Conservation (phyloP, 2,329 filamentous ascomycete genomes). For the Hypoxylon sp. region DNA sequence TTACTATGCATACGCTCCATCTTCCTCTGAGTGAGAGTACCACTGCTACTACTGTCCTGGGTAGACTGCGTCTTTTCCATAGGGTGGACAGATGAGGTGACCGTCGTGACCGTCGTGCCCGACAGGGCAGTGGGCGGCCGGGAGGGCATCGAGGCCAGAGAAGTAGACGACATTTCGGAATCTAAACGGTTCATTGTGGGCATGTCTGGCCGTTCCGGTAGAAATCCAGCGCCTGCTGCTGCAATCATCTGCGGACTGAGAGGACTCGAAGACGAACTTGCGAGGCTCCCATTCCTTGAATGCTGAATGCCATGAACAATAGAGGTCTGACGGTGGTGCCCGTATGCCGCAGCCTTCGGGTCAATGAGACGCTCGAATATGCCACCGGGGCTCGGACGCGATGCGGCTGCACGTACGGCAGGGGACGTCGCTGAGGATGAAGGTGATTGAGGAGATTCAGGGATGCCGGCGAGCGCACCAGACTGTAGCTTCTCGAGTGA, state of each 20-base stretch:
- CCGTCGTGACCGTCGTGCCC: slow-evolving; percentile 58
- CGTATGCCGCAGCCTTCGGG: slow-evolving; percentile 73
- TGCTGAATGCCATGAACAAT: slow-evolving; percentile 98
- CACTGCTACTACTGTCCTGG: slow-evolving; percentile 61
- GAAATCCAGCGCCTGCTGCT: slow-evolving; percentile 70
- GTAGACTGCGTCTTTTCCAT: slow-evolving; percentile 64
- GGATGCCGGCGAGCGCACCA: slow-evolving; percentile 52
- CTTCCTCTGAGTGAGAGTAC: slow-evolving; percentile 65
- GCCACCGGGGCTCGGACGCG: slow-evolving; percentile 60
- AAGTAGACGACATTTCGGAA: slow-evolving; percentile 57
- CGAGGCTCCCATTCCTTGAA: slow-evolving; percentile 86
- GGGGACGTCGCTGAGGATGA: slow-evolving; percentile 54
- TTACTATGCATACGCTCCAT: slow-evolving; percentile 76
- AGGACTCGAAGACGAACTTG: slow-evolving; percentile 83
- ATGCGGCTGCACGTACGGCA: slow-evolving; percentile 59
- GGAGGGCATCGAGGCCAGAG: slow-evolving; percentile 51
- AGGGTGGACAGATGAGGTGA: slow-evolving; percentile 51
- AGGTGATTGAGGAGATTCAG: slow-evolving; percentile 53
- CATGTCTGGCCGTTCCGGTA: slow-evolving; percentile 68
- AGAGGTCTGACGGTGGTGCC: slow-evolving; percentile 95
- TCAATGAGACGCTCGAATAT: slow-evolving; percentile 69
- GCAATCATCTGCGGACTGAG: slow-evolving; percentile 90
- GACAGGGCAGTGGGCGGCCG: slow-evolving; percentile 66
- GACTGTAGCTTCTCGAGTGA: slow-evolving; percentile 68
- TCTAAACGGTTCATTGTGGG: slow-evolving; percentile 64